Conservation (phyloP, 345 rosid species). For the Eucalyptus microcorys region DNA sequence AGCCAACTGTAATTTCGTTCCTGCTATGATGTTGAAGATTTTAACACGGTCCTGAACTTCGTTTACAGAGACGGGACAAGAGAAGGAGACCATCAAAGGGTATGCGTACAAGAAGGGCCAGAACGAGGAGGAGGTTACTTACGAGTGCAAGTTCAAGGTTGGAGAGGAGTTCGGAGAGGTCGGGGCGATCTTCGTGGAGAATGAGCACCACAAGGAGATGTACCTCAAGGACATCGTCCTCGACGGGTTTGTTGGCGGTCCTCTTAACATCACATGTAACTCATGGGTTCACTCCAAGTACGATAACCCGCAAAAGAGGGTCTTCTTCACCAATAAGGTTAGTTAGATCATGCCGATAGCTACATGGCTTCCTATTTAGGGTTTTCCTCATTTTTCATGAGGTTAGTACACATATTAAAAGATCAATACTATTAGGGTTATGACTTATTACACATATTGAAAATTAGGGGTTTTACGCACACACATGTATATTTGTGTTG, state of each 20-base stretch:
- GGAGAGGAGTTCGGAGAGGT: slow-evolving; percentile 42
- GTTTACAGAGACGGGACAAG: slow-evolving; percentile 20
- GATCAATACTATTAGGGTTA: background rate
- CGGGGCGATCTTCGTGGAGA: slow-evolving; percentile 57
- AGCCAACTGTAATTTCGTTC: background rate
- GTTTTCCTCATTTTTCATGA: background rate
- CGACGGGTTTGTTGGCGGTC: slow-evolving; percentile 20
- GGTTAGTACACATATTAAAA: background rate
- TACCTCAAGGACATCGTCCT: slow-evolving; percentile 28
- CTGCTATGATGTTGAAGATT: background rate
- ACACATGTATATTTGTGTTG: background rate
- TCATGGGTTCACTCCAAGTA: slow-evolving; percentile 62
- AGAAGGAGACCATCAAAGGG: slow-evolving; percentile 32
- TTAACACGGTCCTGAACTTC: background rate
- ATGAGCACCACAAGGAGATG: slow-evolving; percentile 68
- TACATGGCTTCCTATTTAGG: background rate
- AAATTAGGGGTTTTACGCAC: background rate
- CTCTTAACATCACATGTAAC: slow-evolving; percentile 23
- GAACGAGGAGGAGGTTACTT: slow-evolving; percentile 9
- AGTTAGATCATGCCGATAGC: background rate
- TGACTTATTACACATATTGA: background rate
- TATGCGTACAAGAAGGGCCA: slow-evolving; percentile 23
- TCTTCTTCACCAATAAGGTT: slow-evolving; percentile 62
- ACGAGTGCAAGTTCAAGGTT: slow-evolving; percentile 42
- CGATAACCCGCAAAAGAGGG: slow-evolving; percentile 24